Evolutionary conservation across 2,329 filamentous ascomycete species (phyloP), one percentile per base, ranked within the genome.

Genomic region (Penicillium capsulatum): DNA sequence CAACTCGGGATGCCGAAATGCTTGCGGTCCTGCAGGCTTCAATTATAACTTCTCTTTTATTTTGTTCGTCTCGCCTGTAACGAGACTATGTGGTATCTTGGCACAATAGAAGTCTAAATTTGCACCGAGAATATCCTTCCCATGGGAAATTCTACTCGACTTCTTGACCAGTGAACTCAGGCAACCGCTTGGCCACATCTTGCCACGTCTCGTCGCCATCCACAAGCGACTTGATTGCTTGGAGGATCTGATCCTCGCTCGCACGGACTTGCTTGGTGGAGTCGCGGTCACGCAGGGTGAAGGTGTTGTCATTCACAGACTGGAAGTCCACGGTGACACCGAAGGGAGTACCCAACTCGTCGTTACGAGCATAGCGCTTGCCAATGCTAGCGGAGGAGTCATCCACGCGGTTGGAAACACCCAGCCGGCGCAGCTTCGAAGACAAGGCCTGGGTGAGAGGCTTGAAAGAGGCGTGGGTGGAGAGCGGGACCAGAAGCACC

Each of bases 271-370:
- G 91, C 64, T 82, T 85, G 38, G 87, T 96, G 29, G 83, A 84
- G 70, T 97, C 92, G 49, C 89, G 83, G 65, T 97, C 91, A 61
- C 91, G 77, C 50, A 97, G 78, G 1, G 91, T 97, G 60, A 94
- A 79, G 6, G 84, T 85, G 61, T 80, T 80, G 64, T 96, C 89
- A 68, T 94, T 81, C 53, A 95, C 73, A 33, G 87, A 94, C 74
- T 97, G 87, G 77, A 96, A 97, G 67, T 97, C 91, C 44, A 97
- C 80, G 0, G 91, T 97, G 66, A 97, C 83, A 61, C 89, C 91
- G 50, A 96, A 83, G 6, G 91, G 88, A 31, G 92, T 97, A 58
- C 91, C 92, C 43, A 96, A 79, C 71, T 97, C 91, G 66, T 97
- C 91, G 64, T 96, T 96, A 58, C 92, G 83, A 62, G 85, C 82